Evolutionary conservation across 441 rosid genomes (phyloP), one percentile per base, ranked within the genome.

Genomic region (Kokia cookei): DNA sequence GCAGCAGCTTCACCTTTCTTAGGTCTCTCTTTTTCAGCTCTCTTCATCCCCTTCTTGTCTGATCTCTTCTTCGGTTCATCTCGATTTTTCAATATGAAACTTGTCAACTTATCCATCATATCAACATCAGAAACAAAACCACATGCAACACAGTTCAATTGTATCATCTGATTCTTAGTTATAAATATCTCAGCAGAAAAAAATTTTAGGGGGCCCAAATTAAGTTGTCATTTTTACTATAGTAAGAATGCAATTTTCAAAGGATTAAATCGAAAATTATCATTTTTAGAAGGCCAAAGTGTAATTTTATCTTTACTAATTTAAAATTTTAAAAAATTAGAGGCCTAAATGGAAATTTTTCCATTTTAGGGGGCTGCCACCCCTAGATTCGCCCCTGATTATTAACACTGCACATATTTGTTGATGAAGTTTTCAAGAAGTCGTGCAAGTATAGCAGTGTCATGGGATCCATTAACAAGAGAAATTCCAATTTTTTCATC

Each of bases 1-100:
- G 87, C 93, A 14, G 93, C 93, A 19, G 86, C 90, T 78, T 89
- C 90, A 74, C 93, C 90, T 71, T 89, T 89, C 79, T 84, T 89
- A 2, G 87, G 78, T 63, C 90, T 76, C 69, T 89, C 93, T 75
- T 89, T 89, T 85, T 89, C 93, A 58, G 93, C 93, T 76, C 91
- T 84, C 82, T 91, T 82, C 86, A 89, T 35, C 2, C 83, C 80
- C 83, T 89, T 85, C 79, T 85, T 83, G 71, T 79, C 84, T 74
- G 86, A 73, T 43, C 74, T 80, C 74, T 85, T 85, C 81, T 85
- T 85, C 62, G 40, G 22, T 65, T 83, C 86, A 1, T 84, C 84
- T 3, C 84, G 88, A 40, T 83, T 83, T 79, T 83, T 83, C 70
- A 83, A 71, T n/a, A 85, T 85, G 58, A 85, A 85, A 11, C 86